Evolutionary conservation across 768 basidiomycete genomes (phyloP).

Genomic region (Suillus fuscotomentosus): DNA sequence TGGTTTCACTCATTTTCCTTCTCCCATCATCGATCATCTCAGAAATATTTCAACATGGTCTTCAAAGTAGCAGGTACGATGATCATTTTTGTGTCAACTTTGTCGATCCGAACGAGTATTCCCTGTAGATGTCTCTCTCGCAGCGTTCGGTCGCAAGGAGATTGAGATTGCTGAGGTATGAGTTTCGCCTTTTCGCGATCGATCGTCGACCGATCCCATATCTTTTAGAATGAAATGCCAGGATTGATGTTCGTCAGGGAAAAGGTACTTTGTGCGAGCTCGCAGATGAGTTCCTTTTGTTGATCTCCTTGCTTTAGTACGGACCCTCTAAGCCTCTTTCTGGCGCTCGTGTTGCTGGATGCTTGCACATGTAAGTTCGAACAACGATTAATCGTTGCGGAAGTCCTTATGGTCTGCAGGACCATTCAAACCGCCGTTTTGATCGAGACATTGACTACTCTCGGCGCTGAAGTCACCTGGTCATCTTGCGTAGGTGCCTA

Average conservation of each 20-base stretch:
- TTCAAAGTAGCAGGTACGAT: slow-evolving; percentile 86
- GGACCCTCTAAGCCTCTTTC: slow-evolving; percentile 79
- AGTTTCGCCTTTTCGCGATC: slow-evolving; percentile 15
- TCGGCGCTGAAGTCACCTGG: slow-evolving; percentile 98
- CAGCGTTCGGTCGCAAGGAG: slow-evolving; percentile 99
- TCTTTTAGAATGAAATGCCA: slow-evolving; percentile 82
- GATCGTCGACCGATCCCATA: slow-evolving; percentile 9
- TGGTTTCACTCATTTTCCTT: slow-evolving; percentile 20
- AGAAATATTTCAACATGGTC: slow-evolving; percentile 48
- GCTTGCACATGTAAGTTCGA: slow-evolving; percentile 86
- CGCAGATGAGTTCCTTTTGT: not conserved
- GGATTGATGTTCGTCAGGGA: slow-evolving; percentile 91
- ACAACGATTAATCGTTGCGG: not conserved
- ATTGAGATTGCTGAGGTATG: slow-evolving; percentile 97
- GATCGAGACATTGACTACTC: slow-evolving; percentile 93
- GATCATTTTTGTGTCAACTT: not conserved
- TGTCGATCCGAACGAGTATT: slow-evolving; percentile 7
- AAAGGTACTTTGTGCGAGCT: slow-evolving; percentile 53
- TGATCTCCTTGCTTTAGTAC: slow-evolving; percentile 50
- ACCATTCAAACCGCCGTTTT: slow-evolving; percentile 98
- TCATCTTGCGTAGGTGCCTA: slow-evolving; percentile 81
- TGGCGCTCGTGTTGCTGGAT: slow-evolving; percentile 95
- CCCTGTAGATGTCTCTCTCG: slow-evolving; percentile 82
- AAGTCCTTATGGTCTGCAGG: slow-evolving; percentile 44
- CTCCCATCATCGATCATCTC: slow-evolving; percentile 14